These are phyloP conservation scores for Teratosphaeriaceae sp. DNA, from an alignment of 2,329 filamentous ascomycete species.

Conservation along the genomic window DNA sequence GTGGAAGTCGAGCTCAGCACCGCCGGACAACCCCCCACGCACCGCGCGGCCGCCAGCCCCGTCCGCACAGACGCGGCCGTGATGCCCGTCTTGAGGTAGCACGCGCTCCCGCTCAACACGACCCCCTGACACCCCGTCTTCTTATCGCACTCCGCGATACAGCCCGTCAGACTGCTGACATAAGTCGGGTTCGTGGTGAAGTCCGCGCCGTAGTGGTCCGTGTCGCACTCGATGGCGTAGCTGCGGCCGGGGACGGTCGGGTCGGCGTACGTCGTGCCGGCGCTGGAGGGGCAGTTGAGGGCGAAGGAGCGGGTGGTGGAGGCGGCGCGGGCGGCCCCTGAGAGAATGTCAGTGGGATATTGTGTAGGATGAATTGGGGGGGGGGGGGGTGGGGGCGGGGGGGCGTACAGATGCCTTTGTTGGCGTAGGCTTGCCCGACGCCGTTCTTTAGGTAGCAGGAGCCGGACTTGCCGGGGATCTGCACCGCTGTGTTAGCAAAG, in stretches of 20 bases:
- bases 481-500: neutral
- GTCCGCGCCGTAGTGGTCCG: neutral
- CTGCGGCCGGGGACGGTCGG: neutral
- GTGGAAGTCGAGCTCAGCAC: neutral
- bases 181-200: neutral
- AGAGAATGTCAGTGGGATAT: neutral
- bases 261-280: neutral
- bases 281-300: neutral
- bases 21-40: neutral
- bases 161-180: neutral
- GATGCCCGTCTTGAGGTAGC: slow-evolving; percentile 1
- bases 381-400: neutral
- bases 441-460: slow-evolving; percentile 1
- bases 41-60: neutral
- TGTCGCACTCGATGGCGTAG: slow-evolving; percentile 1
- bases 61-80: neutral
- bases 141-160: neutral
- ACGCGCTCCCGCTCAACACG: neutral
- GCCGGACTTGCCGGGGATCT: neutral
- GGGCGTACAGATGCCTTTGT: neutral
- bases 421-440: neutral
- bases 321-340: neutral
- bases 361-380: neutral
- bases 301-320: neutral
- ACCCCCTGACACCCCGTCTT: neutral